A percentile compares a stretch with the other conserved stretches of the same genome.
phyloP scores from a whole-genome alignment of 2,329 filamentous ascomycete genomes.

The Pyrenochaeta sp. region DNA sequence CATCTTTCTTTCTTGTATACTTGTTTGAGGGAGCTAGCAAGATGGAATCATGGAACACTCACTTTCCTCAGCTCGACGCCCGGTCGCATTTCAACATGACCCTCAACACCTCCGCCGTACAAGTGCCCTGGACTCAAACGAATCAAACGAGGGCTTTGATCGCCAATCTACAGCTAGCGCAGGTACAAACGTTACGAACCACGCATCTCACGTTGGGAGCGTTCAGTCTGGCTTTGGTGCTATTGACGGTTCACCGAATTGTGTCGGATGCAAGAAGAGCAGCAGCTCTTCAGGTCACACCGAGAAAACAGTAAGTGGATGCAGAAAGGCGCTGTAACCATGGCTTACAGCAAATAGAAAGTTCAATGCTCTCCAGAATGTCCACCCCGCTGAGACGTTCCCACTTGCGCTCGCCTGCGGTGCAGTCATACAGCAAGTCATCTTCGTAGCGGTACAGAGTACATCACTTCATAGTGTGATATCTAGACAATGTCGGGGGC shows the following conservation, averaged over 20 bases:
- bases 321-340: background rate
- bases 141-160: conserved; percentile 45
- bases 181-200: conserved; percentile 50
- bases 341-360: conserved; percentile 36
- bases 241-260: conserved; percentile 49
- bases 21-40: conserved; percentile 40
- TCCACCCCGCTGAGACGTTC: conserved; percentile 52
- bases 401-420: conserved; percentile 51
- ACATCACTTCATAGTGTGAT: conserved; percentile 49
- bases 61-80: conserved; percentile 41
- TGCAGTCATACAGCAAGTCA: conserved; percentile 48
- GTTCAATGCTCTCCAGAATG: conserved; percentile 46
- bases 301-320: conserved; percentile 43
- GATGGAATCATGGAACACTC: conserved; percentile 49
- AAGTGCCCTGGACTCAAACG: conserved; percentile 40
- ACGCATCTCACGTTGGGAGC: conserved; percentile 51
- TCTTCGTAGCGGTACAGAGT: conserved; percentile 51
- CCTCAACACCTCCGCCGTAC: conserved; percentile 42
- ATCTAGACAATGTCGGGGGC: conserved; percentile 44
- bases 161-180: conserved; percentile 44
- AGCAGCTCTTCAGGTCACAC: conserved; percentile 40
- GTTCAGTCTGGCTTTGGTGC: conserved; percentile 48
- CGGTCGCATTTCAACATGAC: conserved; percentile 51
- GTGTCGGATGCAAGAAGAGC: conserved; percentile 49
- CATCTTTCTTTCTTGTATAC: conserved; percentile 40